Evolutionary conservation across 805 yeast species (phyloP), one percentile per base, ranked within the genome.

Genomic region (Limtongia smithiae): DNA sequence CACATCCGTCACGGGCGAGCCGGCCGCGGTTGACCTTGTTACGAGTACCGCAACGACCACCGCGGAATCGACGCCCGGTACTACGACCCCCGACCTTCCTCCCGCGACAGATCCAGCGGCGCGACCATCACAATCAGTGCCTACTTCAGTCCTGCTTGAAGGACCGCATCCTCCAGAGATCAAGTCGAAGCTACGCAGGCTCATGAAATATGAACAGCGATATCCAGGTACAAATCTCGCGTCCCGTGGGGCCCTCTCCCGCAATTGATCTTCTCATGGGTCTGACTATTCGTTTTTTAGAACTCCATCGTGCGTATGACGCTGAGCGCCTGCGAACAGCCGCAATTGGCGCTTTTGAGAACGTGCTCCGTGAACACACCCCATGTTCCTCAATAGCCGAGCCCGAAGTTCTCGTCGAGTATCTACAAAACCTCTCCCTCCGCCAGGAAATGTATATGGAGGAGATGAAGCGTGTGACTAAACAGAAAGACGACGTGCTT

Each of bases 151-250:
- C n/a, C n/a, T n/a, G n/a, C n/a, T n/a, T n/a, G n/a, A n/a, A n/a
- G n/a, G n/a, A n/a, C n/a, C n/a, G n/a, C n/a, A n/a, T n/a, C n/a
- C n/a, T n/a, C n/a, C 76, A 2, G 79, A 76, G 3, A 67, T 88
- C 15, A 75, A 77, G 51, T 68, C 80, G 4, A 84, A 82, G 60
- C 67, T 89, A 65, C 75, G 76, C 48, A 90, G 87, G 69, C 86
- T 85, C 62, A 79, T 76, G 48, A 89, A 88, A 65, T 91, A 90
- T 65, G 97, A 91, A 65, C 84, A 83, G 43, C 89, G 88, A 65
- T 91, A 93, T 63, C 98, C 98, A 0, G 70, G 80, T 59, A 44
- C 28, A 60, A 33, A 2, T 41, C n/a, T 31, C 12, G 20, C 34
- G 8, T 24, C 9, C 21, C 12, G 42, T 15, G 32, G 12, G 21